Percentiles rank a stretch among this genome's conserved stretches.
These are phyloP conservation scores for Orbilia blumenaviensis DNA, from an alignment of 2,329 filamentous ascomycete genomes.

Conservation along the genomic window DNA sequence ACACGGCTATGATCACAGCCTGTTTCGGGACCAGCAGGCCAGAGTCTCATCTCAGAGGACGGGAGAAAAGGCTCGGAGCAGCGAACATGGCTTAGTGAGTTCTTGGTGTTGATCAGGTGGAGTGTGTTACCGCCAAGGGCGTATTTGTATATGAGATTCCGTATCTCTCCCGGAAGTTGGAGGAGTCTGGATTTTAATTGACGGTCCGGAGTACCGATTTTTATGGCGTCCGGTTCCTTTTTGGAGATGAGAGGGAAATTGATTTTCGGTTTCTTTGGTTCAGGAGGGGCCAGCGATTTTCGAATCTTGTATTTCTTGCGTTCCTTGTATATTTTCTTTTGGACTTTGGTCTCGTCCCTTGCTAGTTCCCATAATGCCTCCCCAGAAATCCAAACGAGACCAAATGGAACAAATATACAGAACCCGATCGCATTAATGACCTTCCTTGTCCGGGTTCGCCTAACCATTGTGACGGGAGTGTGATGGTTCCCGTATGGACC, in stretches of 20 bases:
- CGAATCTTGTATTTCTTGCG: constrained; percentile 45
- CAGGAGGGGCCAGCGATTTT: constrained; percentile 45
- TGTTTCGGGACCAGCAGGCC: constrained; percentile 13
- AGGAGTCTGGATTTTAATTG: constrained; percentile 45
- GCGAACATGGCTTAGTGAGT: constrained; percentile 42
- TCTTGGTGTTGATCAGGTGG: constrained; percentile 46
- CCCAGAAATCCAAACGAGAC: constrained; percentile 50
- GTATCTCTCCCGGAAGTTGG: constrained; percentile 48
- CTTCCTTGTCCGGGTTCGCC: constrained; percentile 49
- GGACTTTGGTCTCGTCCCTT: constrained; percentile 49
- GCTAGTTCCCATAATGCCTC: constrained; percentile 46
- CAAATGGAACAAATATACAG: constrained; percentile 51
- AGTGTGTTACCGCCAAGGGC: constrained; percentile 40
- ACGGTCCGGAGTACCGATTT: constrained; percentile 20
- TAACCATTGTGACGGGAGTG: constrained; percentile 36
- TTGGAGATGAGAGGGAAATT: constrained; percentile 34
- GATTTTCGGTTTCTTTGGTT: constrained; percentile 46
- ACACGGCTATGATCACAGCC: constrained; percentile 20
- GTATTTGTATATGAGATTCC: constrained; percentile 51
- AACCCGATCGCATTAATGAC: constrained; percentile 53
- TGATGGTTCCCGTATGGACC: background rate
- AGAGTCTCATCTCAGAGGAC: constrained; percentile 10
- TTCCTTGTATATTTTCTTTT: constrained; percentile 47
- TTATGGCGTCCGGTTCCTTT: constrained; percentile 2
- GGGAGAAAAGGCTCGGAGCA: constrained; percentile 24